A percentile compares a stretch with the other conserved stretches of the same genome.
Evolutionary conservation across 2,329 filamentous ascomycete genomes (phyloP).

Genomic region (Scedosporium dehoogii): DNA sequence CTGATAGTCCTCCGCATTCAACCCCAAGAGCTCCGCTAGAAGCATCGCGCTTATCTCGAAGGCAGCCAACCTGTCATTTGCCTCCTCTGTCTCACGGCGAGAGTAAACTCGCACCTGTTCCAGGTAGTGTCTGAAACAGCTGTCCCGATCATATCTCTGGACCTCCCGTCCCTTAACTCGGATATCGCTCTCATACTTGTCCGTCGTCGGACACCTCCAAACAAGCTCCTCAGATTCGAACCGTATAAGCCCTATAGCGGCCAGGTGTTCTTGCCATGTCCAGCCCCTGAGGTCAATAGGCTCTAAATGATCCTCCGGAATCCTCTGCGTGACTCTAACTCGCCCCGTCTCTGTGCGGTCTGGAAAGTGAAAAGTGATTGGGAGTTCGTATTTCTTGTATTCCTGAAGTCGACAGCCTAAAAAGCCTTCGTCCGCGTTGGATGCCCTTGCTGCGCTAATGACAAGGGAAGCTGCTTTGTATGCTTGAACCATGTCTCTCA

Average conservation of each 20-base stretch:
- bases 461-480: conserved; percentile 7
- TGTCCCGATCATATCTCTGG: too few species aligned
- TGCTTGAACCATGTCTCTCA: conserved; percentile 9
- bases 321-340: too few species aligned
- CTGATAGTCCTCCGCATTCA: too few species aligned
- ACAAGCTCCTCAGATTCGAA: too few species aligned
- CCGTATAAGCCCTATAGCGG: neutral
- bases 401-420: neutral
- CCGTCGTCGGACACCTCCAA: neutral
- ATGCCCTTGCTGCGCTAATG: neutral
- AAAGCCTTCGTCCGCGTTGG: conserved; percentile 1
- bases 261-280: conserved; percentile 7
- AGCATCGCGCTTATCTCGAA: too few species aligned
- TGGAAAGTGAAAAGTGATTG: neutral
- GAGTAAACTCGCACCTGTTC: too few species aligned
- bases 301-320: neutral
- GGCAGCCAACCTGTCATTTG: too few species aligned
- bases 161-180: too few species aligned
- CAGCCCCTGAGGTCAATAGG: conserved; percentile 5
- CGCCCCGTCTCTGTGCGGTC: too few species aligned
- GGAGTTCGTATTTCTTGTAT: neutral
- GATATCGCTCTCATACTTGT: neutral
- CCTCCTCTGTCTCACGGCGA: too few species aligned
- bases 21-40: too few species aligned
- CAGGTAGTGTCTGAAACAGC: too few species aligned